Conservation (phyloP, 495 filamentous ascomycete genomes). For the Acidiella bohemica region DNA sequence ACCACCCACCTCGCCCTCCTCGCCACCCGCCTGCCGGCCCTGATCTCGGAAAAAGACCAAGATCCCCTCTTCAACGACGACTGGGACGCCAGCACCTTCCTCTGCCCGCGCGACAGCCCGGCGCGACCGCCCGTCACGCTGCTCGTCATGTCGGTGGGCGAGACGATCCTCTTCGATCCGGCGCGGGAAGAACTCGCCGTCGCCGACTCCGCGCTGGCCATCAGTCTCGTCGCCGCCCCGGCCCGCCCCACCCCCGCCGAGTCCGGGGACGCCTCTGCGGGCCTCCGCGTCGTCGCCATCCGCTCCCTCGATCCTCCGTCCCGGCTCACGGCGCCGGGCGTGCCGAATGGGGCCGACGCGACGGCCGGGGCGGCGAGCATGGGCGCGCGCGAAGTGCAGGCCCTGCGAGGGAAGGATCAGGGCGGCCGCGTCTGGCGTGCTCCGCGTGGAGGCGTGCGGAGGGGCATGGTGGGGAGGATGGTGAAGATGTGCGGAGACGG, state of each 20-base stretch:
- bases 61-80: slow-evolving; percentile 98
- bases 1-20: slow-evolving; percentile 94
- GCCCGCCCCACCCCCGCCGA: neutral
- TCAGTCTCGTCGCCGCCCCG: slow-evolving; percentile 24
- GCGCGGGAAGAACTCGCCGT: slow-evolving; percentile 80
- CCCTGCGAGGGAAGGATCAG: slow-evolving; percentile 39
- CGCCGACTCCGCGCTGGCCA: slow-evolving; percentile 70
- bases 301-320: slow-evolving; percentile 58
- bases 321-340: slow-evolving; percentile 53
- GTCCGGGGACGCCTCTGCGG: slow-evolving; percentile 15
- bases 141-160: slow-evolving; percentile 71
- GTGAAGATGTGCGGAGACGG: slow-evolving; percentile 32
- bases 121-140: slow-evolving; percentile 66
- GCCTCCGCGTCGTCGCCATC: slow-evolving; percentile 35
- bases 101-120: slow-evolving; percentile 45
- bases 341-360: slow-evolving; percentile 54
- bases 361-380: slow-evolving; percentile 37
- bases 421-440: slow-evolving; percentile 68
- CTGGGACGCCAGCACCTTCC: slow-evolving; percentile 66
- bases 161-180: slow-evolving; percentile 90
- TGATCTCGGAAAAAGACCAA: slow-evolving; percentile 77
- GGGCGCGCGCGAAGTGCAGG: slow-evolving; percentile 29
- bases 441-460: slow-evolving; percentile 59
- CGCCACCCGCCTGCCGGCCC: slow-evolving; percentile 64
- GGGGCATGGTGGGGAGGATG: slow-evolving; percentile 51